These are phyloP conservation scores for Aphanomyces astaci DNA, from an alignment of 352 stramenopile genomes.

Conservation along the genomic window DNA sequence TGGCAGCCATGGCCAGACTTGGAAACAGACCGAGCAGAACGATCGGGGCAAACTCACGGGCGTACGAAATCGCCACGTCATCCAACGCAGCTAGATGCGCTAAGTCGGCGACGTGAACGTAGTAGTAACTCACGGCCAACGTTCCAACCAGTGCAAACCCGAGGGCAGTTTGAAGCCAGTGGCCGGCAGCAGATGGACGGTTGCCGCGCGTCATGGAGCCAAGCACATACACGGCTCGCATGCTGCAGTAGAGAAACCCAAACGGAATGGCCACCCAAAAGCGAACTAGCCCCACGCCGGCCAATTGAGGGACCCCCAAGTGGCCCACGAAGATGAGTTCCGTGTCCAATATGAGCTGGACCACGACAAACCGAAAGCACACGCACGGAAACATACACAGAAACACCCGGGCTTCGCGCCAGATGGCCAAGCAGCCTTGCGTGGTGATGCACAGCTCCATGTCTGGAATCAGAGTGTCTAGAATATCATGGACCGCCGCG, in stretches of 20 bases:
- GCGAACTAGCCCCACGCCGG: neutral
- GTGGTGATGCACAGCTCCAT: neutral
- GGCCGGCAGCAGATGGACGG: neutral
- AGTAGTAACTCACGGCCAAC: neutral
- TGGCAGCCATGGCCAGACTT: neutral
- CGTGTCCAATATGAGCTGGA: neutral
- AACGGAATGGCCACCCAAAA: neutral
- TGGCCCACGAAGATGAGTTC: constrained; percentile 17
- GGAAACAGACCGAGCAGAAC: neutral
- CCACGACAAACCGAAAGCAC: neutral
- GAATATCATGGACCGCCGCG: neutral
- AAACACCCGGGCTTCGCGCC: neutral
- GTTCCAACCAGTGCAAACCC: neutral
- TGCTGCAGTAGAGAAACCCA: neutral
- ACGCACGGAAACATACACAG: neutral
- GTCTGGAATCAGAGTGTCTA: neutral
- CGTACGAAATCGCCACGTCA: neutral
- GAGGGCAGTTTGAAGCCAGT: constrained; percentile 6
- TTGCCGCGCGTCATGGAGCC: neutral
- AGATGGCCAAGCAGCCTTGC: neutral
- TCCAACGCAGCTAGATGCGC: neutral
- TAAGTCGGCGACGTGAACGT: neutral
- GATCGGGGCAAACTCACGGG: neutral
- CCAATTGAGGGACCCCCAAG: neutral
- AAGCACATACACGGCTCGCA: constrained; percentile 1